Evolutionary conservation across 176 grass and related monocot genomes (phyloP).

Genomic region (Raddia guianensis): DNA sequence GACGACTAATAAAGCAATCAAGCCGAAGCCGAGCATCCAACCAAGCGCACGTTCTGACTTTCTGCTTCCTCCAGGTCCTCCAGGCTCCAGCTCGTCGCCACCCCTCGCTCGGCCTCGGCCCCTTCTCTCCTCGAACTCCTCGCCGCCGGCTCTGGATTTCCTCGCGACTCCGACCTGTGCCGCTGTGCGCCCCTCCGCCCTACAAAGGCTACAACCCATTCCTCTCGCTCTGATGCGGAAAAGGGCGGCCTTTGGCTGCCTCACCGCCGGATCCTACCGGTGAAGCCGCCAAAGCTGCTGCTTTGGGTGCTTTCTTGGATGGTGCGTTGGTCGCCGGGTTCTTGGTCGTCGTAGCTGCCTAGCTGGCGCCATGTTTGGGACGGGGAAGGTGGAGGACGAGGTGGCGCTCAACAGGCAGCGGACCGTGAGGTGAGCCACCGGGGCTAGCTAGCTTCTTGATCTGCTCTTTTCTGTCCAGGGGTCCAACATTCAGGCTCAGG

Average conservation of each 20-base stretch:
- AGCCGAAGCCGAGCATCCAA: not conserved
- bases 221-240: not conserved
- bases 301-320: conserved; percentile 20
- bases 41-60: not conserved
- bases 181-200: not conserved
- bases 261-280: not conserved
- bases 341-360: not conserved
- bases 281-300: not conserved
- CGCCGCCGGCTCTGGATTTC: conserved; percentile 25
- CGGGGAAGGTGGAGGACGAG: conserved; percentile 58
- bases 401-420: conserved; percentile 65
- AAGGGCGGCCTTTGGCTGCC: not conserved
- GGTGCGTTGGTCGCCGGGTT: conserved; percentile 31
- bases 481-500: not conserved
- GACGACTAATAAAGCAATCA: conserved; percentile 34
- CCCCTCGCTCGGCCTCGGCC: too few relatives aligned
- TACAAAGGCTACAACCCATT: not conserved
- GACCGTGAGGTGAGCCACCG: conserved; percentile 68
- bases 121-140: conserved; percentile 34
- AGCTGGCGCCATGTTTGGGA: conserved; percentile 52
- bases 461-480: not conserved
- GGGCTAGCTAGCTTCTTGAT: not conserved
- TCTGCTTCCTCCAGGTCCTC: not conserved
- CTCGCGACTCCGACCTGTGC: not conserved
- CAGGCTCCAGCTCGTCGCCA: not conserved